phyloP scores from a whole-genome alignment of 495 filamentous ascomycete species.

The Penicillium parvum region DNA sequence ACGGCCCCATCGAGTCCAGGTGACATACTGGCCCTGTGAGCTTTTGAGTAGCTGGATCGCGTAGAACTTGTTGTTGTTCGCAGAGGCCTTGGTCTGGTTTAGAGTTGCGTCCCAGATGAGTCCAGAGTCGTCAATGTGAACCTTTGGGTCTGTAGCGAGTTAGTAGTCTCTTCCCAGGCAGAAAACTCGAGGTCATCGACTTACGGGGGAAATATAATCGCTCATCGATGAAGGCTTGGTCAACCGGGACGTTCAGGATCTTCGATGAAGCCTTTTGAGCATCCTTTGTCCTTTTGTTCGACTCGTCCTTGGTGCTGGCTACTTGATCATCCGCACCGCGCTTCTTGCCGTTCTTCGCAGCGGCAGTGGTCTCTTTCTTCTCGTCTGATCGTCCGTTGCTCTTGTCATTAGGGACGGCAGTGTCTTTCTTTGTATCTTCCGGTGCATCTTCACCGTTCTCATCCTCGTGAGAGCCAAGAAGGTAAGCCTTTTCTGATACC shows the following conservation, averaged over 20 bases:
- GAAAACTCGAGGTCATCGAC: neutral
- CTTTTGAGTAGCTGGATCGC: conserved; percentile 49
- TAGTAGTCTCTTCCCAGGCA: neutral
- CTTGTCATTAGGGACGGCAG: conserved; percentile 4
- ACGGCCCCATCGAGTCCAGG: conserved; percentile 74
- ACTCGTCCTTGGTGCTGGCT: neutral
- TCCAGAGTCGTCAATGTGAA: conserved; percentile 60
- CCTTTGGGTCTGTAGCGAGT: conserved; percentile 22
- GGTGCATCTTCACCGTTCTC: neutral
- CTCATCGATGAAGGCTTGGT: conserved; percentile 33
- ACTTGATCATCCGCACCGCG: neutral
- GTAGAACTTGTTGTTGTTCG: conserved; percentile 74
- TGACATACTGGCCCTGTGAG: conserved; percentile 33
- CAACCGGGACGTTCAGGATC: conserved; percentile 44
- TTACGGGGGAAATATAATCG: conserved; percentile 8
- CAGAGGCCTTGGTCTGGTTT: conserved; percentile 45
- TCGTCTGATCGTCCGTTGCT: neutral
- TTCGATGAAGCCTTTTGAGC: conserved; percentile 39
- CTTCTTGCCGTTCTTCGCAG: conserved; percentile 4
- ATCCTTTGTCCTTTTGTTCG: conserved; percentile 40
- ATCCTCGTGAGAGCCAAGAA: conserved; percentile 14
- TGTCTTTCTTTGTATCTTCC: conserved; percentile 5
- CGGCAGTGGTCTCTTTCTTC: neutral
- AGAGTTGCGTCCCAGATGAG: conserved; percentile 59
- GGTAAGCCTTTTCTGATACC: conserved; percentile 40